Percentiles rank a stretch among this genome's conserved stretches.
These are phyloP conservation scores for Tulasnella sp. DNA, from an alignment of 768 basidiomycete genomes.

Conservation along the genomic window DNA sequence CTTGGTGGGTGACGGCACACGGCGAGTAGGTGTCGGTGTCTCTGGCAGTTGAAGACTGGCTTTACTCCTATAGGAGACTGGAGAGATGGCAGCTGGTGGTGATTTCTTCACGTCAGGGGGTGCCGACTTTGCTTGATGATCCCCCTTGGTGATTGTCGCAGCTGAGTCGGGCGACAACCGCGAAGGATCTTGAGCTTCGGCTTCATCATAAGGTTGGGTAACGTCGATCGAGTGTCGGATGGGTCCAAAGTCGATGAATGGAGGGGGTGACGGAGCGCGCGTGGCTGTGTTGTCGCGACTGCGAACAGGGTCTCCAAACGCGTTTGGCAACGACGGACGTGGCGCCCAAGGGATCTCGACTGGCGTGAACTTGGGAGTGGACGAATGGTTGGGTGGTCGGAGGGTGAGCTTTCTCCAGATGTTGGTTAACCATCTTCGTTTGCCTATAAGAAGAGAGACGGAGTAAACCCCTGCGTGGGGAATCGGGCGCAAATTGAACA, in stretches of 20 bases:
- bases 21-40: neutral
- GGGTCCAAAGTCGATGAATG: neutral
- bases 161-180: neutral
- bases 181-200: neutral
- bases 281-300: constrained; percentile 12
- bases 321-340: constrained; percentile 19
- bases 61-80: neutral
- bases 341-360: neutral
- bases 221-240: constrained; percentile 13
- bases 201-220: neutral
- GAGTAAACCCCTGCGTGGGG: neutral
- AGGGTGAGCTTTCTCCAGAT: constrained; percentile 14
- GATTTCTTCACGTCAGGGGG: neutral
- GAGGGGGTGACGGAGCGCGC: neutral
- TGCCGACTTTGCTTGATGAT: neutral
- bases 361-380: neutral
- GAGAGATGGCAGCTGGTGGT: neutral
- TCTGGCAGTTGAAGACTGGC: neutral
- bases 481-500: neutral
- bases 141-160: neutral
- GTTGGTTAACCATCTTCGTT: constrained; percentile 2
- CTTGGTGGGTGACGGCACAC: neutral
- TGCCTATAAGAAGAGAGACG: neutral
- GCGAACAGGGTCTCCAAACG: neutral
- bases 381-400: neutral